Evolutionary conservation across 345 rosid genomes (phyloP), one percentile per base, ranked within the genome.

Genomic region (Clarkia xantiana): DNA sequence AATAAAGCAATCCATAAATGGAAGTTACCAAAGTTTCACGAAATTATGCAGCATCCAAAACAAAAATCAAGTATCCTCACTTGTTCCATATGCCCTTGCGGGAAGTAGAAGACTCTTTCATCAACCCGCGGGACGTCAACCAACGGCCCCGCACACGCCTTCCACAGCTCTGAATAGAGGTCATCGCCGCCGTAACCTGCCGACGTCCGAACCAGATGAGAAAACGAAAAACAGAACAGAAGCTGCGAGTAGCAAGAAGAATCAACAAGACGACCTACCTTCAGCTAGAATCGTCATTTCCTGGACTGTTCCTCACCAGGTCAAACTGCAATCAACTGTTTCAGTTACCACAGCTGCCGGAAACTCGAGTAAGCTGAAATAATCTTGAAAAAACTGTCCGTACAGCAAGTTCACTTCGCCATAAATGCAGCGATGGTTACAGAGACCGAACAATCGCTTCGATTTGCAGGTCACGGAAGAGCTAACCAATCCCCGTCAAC

Each of bases 51-150:
- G 36, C 16, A 53, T 25, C n/a, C 9, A 23, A 47, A 9, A 8
- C 14, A 18, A 6, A 14, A 9, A 18, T 11, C 14, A 17, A 5
- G 23, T 18, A 1, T 14, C 46, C 68, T 52, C 59, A 69, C 97
- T 67, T 90, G 97, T 52, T 90, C 95, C 88, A 90, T 82, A 71
- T 90, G 95, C 12, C 95, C 97, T 64, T 89, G 97, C 34, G 97
- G 95, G 57, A 89, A 80, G 55, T 89, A 90, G 71, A 60, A 82
- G 14, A 90, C 95, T 47, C 73, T 69, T 58, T 83, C 81, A 18
- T 60, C 66, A 45, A 42, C 18, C 59, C 61, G 69, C 11, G 97
- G 97, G 45, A 86, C 71, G 47, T 83, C 91, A 48, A 83, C 91
- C 9, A 81, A 59, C 51, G 94, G 86, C 18, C 96, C 96, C 15